Conservation (phyloP, 2,329 filamentous ascomycete species). For the Fusarium armeniacum region DNA sequence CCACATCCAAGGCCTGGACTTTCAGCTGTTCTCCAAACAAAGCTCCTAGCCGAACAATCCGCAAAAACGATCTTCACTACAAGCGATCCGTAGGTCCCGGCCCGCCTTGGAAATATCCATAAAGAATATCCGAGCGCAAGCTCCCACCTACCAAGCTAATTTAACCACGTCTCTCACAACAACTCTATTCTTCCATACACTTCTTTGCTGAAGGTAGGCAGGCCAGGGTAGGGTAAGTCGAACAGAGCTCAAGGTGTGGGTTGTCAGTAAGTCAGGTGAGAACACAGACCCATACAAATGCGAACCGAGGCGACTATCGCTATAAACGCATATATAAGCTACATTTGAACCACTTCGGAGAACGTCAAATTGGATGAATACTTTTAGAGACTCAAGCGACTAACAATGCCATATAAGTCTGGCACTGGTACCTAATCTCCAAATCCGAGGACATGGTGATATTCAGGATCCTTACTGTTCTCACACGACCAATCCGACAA, state of each 20-base stretch:
- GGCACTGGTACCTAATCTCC: neutral
- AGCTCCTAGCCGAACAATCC: neutral
- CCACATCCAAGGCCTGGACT: neutral
- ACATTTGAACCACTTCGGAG: neutral
- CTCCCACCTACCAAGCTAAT: neutral
- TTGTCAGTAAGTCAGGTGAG: neutral
- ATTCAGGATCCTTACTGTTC: neutral
- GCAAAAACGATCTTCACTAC: neutral
- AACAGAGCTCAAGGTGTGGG: neutral
- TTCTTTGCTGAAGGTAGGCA: neutral
- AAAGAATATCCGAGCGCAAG: neutral
- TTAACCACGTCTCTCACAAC: neutral
- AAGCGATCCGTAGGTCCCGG: neutral
- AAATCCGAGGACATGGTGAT: neutral
- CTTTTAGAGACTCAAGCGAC: rapidly evolving
- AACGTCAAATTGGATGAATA: neutral
- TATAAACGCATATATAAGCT: neutral
- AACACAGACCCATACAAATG: neutral
- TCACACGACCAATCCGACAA: neutral
- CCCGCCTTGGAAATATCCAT: neutral
- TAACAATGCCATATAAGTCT: neutral
- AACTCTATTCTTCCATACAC: rapidly evolving
- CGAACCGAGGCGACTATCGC: neutral
- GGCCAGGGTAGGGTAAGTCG: neutral
- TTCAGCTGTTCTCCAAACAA: neutral